These are phyloP conservation scores for Phytophthora sojae DNA, from an alignment of 352 stramenopile species.

Conservation along the genomic window DNA sequence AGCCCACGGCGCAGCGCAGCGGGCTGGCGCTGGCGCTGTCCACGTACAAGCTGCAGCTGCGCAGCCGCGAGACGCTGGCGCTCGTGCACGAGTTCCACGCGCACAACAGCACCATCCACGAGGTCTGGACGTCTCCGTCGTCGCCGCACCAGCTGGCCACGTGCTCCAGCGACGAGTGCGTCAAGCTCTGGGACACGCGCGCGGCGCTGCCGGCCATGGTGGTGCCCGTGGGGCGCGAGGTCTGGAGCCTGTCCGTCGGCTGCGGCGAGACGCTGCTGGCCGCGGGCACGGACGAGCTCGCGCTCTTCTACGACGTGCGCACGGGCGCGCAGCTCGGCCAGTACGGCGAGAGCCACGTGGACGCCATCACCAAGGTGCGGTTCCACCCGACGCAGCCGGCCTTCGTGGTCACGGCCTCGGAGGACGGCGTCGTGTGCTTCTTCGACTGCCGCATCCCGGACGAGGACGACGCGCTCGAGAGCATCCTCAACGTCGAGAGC, in stretches of 20 bases:
- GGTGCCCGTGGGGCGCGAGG: conserved; percentile 70
- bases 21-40: conserved; percentile 75
- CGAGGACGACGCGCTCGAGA: conserved; percentile 90
- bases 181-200: conserved; percentile 89
- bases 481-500: conserved; percentile 92
- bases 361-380: conserved; percentile 88
- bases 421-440: conserved; percentile 92
- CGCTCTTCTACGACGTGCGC: conserved; percentile 85
- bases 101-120: conserved; percentile 83
- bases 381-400: conserved; percentile 83
- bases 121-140: conserved; percentile 77
- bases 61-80: conserved; percentile 72
- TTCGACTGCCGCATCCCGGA: conserved; percentile 87
- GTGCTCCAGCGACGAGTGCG: conserved; percentile 86
- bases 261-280: conserved; percentile 81
- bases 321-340: conserved; percentile 72
- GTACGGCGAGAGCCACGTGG: conserved; percentile 91
- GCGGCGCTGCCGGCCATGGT: conserved; percentile 62
- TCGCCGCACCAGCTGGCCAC: conserved; percentile 77
- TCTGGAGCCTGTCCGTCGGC: conserved; percentile 84
- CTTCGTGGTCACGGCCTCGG: conserved; percentile 90
- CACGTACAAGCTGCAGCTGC: conserved; percentile 72
- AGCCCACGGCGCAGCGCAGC: conserved; percentile 67
- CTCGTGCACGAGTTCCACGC: conserved; percentile 75
- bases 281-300: conserved; percentile 76